A percentile compares a stretch with the other conserved stretches of the same genome.
Evolutionary conservation across 495 filamentous ascomycete species (phyloP).

Genomic region (Hypoxylon cercidicola): DNA sequence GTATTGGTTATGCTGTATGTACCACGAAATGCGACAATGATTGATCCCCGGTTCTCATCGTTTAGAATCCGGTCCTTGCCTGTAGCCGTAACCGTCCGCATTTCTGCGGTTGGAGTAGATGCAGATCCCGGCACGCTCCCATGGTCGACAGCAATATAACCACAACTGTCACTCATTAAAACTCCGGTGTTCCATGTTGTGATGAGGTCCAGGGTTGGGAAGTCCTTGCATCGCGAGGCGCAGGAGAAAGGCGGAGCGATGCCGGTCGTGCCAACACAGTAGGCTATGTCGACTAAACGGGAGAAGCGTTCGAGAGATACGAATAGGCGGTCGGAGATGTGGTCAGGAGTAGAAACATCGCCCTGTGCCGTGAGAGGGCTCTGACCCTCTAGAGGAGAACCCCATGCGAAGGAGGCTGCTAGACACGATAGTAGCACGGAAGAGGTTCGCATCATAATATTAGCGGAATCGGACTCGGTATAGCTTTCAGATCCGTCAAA

Average conservation of each 20-base stretch:
- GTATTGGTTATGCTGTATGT: constrained; percentile 94
- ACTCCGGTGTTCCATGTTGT: constrained; percentile 91
- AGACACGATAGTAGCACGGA: constrained; percentile 21
- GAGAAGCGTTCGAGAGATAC: constrained; percentile 84
- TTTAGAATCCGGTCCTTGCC: neutral
- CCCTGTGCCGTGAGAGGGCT: constrained; percentile 19
- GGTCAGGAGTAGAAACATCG: constrained; percentile 35
- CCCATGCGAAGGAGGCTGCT: constrained; percentile 15
- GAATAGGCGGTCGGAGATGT: constrained; percentile 75
- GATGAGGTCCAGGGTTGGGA: constrained; percentile 79
- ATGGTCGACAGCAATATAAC: constrained; percentile 90
- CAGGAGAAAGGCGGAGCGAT: constrained; percentile 85
- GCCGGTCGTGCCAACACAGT: constrained; percentile 88
- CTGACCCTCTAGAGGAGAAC: constrained; percentile 30
- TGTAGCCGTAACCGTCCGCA: neutral
- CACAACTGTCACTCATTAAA: constrained; percentile 89
- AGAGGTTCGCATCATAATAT: constrained; percentile 18
- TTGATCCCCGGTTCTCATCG: constrained; percentile 48
- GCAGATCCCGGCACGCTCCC: constrained; percentile 55
- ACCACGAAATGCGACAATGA: constrained; percentile 93
- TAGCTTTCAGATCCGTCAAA: constrained; percentile 7
- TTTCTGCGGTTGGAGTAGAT: constrained; percentile 38
- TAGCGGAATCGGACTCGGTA: neutral
- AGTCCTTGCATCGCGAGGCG: constrained; percentile 82
- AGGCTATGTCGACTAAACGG: constrained; percentile 91